A percentile compares a stretch with the other conserved stretches of the same genome.
These are phyloP conservation scores for Globisporangium irregulare DNA, from an alignment of 352 stramenopile species.

Conservation along the genomic window DNA sequence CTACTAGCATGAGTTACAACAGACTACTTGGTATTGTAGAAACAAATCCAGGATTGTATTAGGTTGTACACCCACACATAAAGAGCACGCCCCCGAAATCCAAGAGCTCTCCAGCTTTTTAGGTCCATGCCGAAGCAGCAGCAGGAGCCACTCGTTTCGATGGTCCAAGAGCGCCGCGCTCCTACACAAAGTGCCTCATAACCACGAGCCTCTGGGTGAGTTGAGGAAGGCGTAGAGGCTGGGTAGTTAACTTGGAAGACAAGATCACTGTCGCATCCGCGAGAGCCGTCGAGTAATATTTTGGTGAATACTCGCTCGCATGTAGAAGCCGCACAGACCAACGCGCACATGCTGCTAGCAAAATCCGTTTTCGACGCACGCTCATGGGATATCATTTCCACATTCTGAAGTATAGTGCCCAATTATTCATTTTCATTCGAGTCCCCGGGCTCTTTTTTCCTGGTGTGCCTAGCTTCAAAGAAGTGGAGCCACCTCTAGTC, in stretches of 20 bases:
- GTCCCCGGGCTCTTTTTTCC: background rate
- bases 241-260: background rate
- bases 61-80: no score
- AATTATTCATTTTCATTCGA: background rate
- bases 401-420: background rate
- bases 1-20: no score
- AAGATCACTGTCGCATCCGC: background rate
- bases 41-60: no score
- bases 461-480: background rate
- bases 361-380: background rate
- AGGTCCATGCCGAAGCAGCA: background rate
- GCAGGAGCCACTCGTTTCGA: slow-evolving; percentile 5
- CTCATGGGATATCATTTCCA: background rate
- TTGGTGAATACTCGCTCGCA: background rate
- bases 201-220: background rate
- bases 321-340: background rate
- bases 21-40: no score
- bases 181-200: slow-evolving; percentile 1
- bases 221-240: background rate
- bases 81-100: no score
- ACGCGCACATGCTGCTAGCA: background rate
- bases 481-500: background rate
- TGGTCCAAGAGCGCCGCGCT: slow-evolving; percentile 1
- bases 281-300: background rate
- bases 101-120: no score